Conservation (phyloP, 2,329 filamentous ascomycete genomes). For the Fusarium nelsonii region DNA sequence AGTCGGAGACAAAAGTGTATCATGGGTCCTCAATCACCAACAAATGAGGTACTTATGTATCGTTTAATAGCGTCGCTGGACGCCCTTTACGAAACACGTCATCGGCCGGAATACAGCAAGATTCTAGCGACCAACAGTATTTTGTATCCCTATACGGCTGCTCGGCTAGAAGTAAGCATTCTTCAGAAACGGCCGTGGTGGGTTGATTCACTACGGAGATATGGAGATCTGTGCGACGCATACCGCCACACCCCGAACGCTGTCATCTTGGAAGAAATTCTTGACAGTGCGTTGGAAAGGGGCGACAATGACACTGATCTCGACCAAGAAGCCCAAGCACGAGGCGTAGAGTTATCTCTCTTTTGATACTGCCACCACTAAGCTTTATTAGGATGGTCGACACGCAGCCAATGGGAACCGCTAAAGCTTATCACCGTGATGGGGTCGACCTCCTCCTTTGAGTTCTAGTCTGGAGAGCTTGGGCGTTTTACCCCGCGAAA, state of each 20-base stretch:
- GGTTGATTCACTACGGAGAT: constrained; percentile 25
- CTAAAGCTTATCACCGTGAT: background rate
- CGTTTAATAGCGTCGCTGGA: constrained; percentile 46
- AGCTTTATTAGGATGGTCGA: constrained; percentile 10
- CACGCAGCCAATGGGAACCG: constrained; percentile 12
- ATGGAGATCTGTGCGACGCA: constrained; percentile 17
- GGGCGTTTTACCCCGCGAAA: background rate
- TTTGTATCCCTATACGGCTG: constrained; percentile 46
- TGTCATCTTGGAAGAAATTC: constrained; percentile 21
- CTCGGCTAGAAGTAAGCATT: constrained; percentile 44
- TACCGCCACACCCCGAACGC: constrained; percentile 32
- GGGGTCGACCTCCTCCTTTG: constrained; percentile 10
- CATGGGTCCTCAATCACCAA: background rate
- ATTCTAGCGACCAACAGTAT: constrained; percentile 46
- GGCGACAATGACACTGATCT: constrained; percentile 33
- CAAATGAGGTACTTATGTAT: constrained; percentile 37
- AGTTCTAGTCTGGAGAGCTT: background rate
- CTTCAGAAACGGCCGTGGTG: constrained; percentile 30
- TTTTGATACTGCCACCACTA: constrained; percentile 18
- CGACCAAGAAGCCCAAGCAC: constrained; percentile 21
- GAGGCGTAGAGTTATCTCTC: constrained; percentile 33
- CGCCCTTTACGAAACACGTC: constrained; percentile 37
- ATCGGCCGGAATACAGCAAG: constrained; percentile 21
- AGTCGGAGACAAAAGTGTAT: constrained; percentile 28
- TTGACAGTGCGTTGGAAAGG: constrained; percentile 29